Conservation (phyloP, 495 filamentous ascomycete species). For the Penicillium chermesinum region DNA sequence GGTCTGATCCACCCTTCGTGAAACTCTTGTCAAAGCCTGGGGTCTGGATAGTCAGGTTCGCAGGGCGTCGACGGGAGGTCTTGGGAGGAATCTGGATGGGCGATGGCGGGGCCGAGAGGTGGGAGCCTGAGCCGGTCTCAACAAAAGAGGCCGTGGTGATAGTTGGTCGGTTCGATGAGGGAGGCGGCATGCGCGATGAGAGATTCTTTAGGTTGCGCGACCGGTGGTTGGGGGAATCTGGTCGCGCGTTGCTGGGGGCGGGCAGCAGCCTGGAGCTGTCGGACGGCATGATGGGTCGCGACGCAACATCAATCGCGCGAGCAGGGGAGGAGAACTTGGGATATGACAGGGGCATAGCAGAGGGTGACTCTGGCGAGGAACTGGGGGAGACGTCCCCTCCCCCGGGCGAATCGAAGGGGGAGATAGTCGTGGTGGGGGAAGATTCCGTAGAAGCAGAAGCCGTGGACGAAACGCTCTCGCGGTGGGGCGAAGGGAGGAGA, state of each 20-base stretch:
- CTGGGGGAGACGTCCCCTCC: conserved; percentile 87
- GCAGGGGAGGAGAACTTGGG: conserved; percentile 32
- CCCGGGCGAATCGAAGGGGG: conserved; percentile 82
- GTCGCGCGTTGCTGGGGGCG: conserved; percentile 37
- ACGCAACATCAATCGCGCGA: conserved; percentile 24
- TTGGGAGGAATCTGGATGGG: conserved; percentile 75
- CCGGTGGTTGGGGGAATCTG: conserved; percentile 62
- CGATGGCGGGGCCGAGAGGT: conserved; percentile 71
- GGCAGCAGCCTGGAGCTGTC: conserved; percentile 26
- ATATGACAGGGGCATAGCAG: conserved; percentile 47
- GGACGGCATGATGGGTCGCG: conserved; percentile 13
- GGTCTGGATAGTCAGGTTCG: conserved; percentile 65
- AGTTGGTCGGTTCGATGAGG: conserved; percentile 41
- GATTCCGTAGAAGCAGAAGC: conserved; percentile 84
- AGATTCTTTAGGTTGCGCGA: conserved; percentile 90
- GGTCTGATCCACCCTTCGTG: conserved; percentile 29
- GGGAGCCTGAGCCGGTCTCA: conserved; percentile 39
- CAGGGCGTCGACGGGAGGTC: conserved; percentile 69
- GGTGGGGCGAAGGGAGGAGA: conserved; percentile 36
- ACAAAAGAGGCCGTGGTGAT: conserved; percentile 45
- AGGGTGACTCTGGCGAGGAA: conserved; percentile 85
- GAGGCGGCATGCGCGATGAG: conserved; percentile 73
- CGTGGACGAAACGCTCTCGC: conserved; percentile 59
- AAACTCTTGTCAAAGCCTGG: conserved; percentile 47
- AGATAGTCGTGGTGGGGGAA: conserved; percentile 92